Percentiles rank a stretch among this genome's conserved stretches.
Conservation (phyloP, 2,329 filamentous ascomycete genomes). For the Aureobasidium sp. region DNA sequence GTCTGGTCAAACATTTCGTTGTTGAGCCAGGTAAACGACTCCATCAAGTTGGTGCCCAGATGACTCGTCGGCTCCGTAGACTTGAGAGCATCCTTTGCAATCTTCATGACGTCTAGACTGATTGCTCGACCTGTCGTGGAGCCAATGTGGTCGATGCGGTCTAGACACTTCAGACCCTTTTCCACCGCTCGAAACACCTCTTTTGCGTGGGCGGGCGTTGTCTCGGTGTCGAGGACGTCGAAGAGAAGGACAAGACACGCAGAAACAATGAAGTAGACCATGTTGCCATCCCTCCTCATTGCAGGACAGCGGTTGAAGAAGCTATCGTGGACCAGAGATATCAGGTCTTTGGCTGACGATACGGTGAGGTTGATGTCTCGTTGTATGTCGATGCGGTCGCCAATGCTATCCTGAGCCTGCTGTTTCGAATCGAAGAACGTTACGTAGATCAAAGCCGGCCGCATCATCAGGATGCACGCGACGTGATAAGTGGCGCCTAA, state of each 20-base stretch:
- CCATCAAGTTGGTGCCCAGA: slow-evolving; percentile 2
- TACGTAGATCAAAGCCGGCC: slow-evolving; percentile 11
- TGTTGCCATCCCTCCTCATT: slow-evolving; percentile 10
- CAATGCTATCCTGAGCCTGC: slow-evolving; percentile 14
- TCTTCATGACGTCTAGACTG: slow-evolving; percentile 16
- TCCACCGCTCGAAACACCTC: slow-evolving; percentile 8
- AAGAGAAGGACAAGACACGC: slow-evolving; percentile 11
- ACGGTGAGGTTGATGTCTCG: slow-evolving; percentile 6
- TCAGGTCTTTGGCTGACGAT: background rate
- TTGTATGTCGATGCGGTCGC: slow-evolving; percentile 10
- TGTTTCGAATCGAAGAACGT: slow-evolving; percentile 10
- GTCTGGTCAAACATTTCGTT: slow-evolving; percentile 1
- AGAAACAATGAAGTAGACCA: slow-evolving; percentile 13
- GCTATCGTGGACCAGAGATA: background rate
- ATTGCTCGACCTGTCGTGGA: slow-evolving; percentile 13
- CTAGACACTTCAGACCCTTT: slow-evolving; percentile 10
- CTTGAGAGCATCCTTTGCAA: slow-evolving; percentile 14
- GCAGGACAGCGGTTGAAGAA: slow-evolving; percentile 13
- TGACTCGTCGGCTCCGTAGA: background rate
- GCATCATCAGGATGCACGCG: background rate
- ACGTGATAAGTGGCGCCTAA: slow-evolving; percentile 9
- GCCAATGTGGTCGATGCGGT: slow-evolving; percentile 10
- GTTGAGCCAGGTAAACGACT: slow-evolving; percentile 11
- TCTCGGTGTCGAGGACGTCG: slow-evolving; percentile 13
- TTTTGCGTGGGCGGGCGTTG: slow-evolving; percentile 6